Base-by-base conservation (phyloP, 345 rosid species). In the Streptanthus diversifolius region DNA sequence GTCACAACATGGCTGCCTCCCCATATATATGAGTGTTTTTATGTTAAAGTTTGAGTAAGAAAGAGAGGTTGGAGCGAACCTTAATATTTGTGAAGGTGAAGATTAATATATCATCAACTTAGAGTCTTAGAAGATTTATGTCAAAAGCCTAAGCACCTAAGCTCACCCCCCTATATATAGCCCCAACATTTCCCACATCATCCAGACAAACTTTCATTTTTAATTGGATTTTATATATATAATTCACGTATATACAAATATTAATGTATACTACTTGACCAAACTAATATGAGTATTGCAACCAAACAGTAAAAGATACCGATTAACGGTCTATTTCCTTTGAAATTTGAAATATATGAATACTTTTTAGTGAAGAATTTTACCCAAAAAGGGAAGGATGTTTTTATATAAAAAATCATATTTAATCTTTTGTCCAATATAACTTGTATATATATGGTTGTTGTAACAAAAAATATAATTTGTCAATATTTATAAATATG, bases 1-100 rank as follows among this genome's bases (percentile, higher is more conserved):
- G 88, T 88, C 91, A 57, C 91, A 88, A 53, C 91, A 86, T 53
- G 89, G 93, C 59, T 85, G 88, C 74, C 79, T 75, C 64, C 74
- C 79, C 79, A 75, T 75, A 39, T 4, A 35, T 70, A 30, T 58
- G 29, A 41, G 55, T 5, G 30, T 1, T 55, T 54, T 2, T 57
- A 10, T 72, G 22, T 22, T 63, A 84, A 10, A 37, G 10, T 37
- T 37, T 3, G 39, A 45, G 22, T 5, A 19, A 60, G 51, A 44
- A 9, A 45, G 45, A 30, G 7, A 48, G 8, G 21, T 14, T 11
- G 14, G 41, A 37, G 41, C 3, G 14, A 11, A 37, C 13, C 41
- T 37, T 37, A 11, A 37, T 37, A 1, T 37, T 10, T 10, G 10
- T 37, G 14, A 11, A 37, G 9, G 21, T 11, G 6, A 55, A 37